Base-by-base conservation (phyloP, 2,329 filamentous ascomycete species). In the Exophiala calicioides region DNA sequence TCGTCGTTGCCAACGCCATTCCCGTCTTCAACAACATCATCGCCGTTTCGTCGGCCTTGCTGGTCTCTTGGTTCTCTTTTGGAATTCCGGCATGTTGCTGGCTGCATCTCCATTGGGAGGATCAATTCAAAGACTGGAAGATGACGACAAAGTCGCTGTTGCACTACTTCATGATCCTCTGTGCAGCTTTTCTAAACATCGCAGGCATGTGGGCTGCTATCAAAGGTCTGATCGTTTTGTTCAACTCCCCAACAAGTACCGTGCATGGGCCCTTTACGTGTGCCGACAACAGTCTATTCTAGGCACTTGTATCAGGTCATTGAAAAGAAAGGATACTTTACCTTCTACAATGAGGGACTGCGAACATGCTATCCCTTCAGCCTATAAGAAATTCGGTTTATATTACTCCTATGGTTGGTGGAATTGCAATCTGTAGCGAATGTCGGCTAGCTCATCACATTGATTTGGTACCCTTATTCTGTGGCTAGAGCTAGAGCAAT, bases 41-140 rank as follows among this genome's bases (percentile, higher is more conserved):
- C 4, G 65, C 63, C 6, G 62, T 70, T 49, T 66, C 65, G 39
- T 68, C 66, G 5, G 88, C 86, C 3, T 77, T 93, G 1, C 91
- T 93, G 61, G 86, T 93, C 67, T 88, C 84, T 58, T 89, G 89
- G 40, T 94, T 94, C 73, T 91, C 91, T 63, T 94, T 93, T 56
- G 70, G 70, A 1, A 58, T 76, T 3, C 67, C 66, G 15, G 71
- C 67, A 6, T 56, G 68, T 2, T 71, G 75, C 53, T 76, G 72
- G 71, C 56, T 76, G 42, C 71, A 70, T 52, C 64, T 80, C 49
- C 72, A 79, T 31, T 40, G 47, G 45, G 13, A 46, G 3, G 33
- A 18, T 4, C 29, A 41, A n/a, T 38, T 45, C 32, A 30, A n/a
- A 3, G 23, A 26, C 16, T 44, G 45, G 49, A 44, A 32, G 27